Evolutionary conservation across 805 yeast species (phyloP).

Genomic region (Wickerhamomyces subpelliculosus): DNA sequence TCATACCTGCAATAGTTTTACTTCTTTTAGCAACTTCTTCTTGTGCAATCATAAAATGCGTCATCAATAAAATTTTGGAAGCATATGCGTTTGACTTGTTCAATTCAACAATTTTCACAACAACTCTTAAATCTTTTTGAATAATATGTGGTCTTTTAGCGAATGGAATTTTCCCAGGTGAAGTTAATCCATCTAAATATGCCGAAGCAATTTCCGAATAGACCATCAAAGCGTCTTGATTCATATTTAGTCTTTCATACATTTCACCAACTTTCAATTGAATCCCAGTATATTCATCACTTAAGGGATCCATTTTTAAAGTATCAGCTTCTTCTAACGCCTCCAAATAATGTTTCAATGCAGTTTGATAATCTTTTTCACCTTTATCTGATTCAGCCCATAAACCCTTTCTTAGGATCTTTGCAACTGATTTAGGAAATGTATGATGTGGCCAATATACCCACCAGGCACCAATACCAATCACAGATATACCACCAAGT

Average conservation of each 20-base stretch:
- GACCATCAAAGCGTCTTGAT: constrained; percentile 56
- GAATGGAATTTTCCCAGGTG: constrained; percentile 27
- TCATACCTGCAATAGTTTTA: constrained; percentile 26
- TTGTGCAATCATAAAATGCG: constrained; percentile 61
- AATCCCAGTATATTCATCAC: constrained; percentile 85
- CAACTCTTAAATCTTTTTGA: constrained; percentile 63
- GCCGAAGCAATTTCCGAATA: constrained; percentile 61
- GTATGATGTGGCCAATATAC: constrained; percentile 62
- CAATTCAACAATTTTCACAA: constrained; percentile 59
- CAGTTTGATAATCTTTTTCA: constrained; percentile 51
- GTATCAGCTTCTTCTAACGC: constrained; percentile 61
- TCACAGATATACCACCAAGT: constrained; percentile 18
- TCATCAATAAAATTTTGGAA: constrained; percentile 49
- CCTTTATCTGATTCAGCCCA: constrained; percentile 75
- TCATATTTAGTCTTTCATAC: constrained; percentile 63
- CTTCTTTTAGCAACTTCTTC: constrained; percentile 46
- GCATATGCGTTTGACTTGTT: constrained; percentile 39
- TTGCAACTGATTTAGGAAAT: constrained; percentile 65
- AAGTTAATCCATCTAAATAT: constrained; percentile 47
- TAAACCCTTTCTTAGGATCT: constrained; percentile 62
- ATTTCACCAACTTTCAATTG: constrained; percentile 83
- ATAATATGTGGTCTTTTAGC: constrained; percentile 47
- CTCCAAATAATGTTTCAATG: constrained; percentile 65
- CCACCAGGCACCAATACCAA: constrained; percentile 27
- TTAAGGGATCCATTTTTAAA: constrained; percentile 45